Conservation (phyloP, 768 basidiomycete genomes). For the Pholiota microspora region DNA sequence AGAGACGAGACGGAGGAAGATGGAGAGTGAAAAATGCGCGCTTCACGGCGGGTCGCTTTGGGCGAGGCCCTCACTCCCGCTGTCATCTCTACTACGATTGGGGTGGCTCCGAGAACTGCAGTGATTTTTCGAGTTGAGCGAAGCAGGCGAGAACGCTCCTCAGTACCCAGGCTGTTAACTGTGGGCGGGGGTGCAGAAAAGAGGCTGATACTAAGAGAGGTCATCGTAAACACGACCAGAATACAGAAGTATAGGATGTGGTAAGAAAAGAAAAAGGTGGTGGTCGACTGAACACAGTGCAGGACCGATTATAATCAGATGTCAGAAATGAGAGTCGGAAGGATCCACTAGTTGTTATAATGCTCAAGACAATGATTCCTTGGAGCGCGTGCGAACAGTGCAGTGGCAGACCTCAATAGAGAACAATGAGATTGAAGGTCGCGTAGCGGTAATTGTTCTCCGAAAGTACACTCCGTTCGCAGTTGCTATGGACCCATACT, state of each 20-base stretch:
- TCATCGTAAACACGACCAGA: slow-evolving; percentile 10
- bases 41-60: slow-evolving; percentile 7
- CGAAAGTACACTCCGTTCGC: too few relatives aligned
- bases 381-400: too few relatives aligned
- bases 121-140: slow-evolving; percentile 58
- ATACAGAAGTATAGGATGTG: neutral
- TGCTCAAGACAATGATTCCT: neutral
- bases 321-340: neutral
- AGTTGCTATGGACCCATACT: too few relatives aligned
- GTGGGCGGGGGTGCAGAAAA: slow-evolving; percentile 40
- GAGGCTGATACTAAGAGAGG: slow-evolving; percentile 3
- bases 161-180: slow-evolving; percentile 41
- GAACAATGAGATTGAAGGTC: too few relatives aligned
- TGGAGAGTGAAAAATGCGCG: slow-evolving; percentile 11
- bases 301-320: neutral
- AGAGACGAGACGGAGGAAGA: slow-evolving; percentile 13
- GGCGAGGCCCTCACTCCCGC: neutral
- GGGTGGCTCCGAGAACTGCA: slow-evolving; percentile 48
- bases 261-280: neutral
- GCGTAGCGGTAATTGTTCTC: too few relatives aligned
- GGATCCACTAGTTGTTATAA: neutral
- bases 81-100: slow-evolving; percentile 30
- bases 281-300: neutral
- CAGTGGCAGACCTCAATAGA: too few relatives aligned
- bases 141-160: slow-evolving; percentile 52